A percentile compares a stretch with the other conserved stretches of the same genome.
Conservation (phyloP, 768 basidiomycete genomes). For the Tylopilus plumbeoviolaceoides region DNA sequence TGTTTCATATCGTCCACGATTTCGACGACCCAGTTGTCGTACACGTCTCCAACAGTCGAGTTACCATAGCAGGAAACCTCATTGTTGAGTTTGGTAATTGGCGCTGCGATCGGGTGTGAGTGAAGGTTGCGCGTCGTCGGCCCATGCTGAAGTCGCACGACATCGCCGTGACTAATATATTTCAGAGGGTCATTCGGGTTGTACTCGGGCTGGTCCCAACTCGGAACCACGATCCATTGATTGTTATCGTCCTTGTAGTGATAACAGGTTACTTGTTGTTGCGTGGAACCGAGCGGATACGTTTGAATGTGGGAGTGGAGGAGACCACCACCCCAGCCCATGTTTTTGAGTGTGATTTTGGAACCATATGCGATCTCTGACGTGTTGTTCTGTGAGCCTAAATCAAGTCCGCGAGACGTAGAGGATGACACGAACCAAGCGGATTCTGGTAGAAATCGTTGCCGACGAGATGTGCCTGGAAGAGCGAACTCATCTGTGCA, state of each 20-base stretch:
- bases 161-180: constrained; percentile 72
- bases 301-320: constrained; percentile 97
- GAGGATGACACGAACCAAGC: constrained; percentile 49
- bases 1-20: constrained; percentile 86
- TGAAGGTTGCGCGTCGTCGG: constrained; percentile 90
- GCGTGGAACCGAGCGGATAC: constrained; percentile 84
- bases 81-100: constrained; percentile 81
- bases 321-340: constrained; percentile 96
- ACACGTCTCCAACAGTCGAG: constrained; percentile 75
- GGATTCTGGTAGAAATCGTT: constrained; percentile 94
- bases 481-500: constrained; percentile 97
- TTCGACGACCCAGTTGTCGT: constrained; percentile 92
- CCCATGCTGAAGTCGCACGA: constrained; percentile 75
- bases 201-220: constrained; percentile 70
- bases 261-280: constrained; percentile 98
- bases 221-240: constrained; percentile 77
- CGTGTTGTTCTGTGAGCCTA: background rate
- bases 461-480: constrained; percentile 93
- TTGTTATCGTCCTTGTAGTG: constrained; percentile 99
- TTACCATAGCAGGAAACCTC: constrained; percentile 97
- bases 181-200: constrained; percentile 62
- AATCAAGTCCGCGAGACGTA: background rate
- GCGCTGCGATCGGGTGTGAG: constrained; percentile 85
- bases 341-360: constrained; percentile 89
- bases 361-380: constrained; percentile 88